Percentiles rank a stretch among this genome's conserved stretches.
These are phyloP conservation scores for Trichaptum fuscoviolaceum DNA, from an alignment of 768 basidiomycete genomes.

Conservation along the genomic window DNA sequence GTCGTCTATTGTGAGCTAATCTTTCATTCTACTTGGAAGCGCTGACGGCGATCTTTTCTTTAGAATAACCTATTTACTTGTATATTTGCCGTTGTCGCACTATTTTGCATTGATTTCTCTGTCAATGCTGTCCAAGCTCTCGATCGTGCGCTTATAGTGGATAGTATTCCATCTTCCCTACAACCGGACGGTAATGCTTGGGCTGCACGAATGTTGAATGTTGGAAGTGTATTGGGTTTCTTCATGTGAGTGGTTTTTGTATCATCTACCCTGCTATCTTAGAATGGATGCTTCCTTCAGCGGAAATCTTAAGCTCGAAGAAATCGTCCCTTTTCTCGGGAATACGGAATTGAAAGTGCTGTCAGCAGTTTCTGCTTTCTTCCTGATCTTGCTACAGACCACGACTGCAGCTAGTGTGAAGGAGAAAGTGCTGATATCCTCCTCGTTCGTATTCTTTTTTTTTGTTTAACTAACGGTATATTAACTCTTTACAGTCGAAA, in stretches of 20 bases:
- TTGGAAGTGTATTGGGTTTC: conserved; percentile 84
- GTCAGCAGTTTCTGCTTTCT: conserved; percentile 63
- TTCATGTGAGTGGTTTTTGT: conserved; percentile 58
- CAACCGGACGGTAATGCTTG: conserved; percentile 91
- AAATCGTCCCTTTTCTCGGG: conserved; percentile 68
- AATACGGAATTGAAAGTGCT: conserved; percentile 77
- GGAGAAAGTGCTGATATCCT: conserved; percentile 65
- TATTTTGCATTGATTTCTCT: conserved; percentile 64
- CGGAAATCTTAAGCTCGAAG: conserved; percentile 74
- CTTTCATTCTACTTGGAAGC: conserved; percentile 65
- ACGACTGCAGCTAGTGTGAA: conserved; percentile 57
- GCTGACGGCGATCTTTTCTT: conserved; percentile 62
- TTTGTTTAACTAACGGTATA: background rate
- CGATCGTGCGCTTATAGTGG: conserved; percentile 87
- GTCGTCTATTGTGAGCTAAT: conserved; percentile 38
- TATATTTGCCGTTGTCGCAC: conserved; percentile 66
- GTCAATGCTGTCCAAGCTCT: conserved; percentile 79
- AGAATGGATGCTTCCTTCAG: conserved; percentile 33
- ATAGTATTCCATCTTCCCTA: conserved; percentile 64
- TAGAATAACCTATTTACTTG: conserved; percentile 69
- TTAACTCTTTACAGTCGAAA: conserved; percentile 4
- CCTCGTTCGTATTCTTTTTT: conserved; percentile 21
- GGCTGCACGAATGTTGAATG: conserved; percentile 88
- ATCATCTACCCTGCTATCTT: conserved; percentile 2
- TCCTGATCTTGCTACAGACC: conserved; percentile 62